Conservation (phyloP, 805 yeast species). For the Candida sanyiensis region DNA sequence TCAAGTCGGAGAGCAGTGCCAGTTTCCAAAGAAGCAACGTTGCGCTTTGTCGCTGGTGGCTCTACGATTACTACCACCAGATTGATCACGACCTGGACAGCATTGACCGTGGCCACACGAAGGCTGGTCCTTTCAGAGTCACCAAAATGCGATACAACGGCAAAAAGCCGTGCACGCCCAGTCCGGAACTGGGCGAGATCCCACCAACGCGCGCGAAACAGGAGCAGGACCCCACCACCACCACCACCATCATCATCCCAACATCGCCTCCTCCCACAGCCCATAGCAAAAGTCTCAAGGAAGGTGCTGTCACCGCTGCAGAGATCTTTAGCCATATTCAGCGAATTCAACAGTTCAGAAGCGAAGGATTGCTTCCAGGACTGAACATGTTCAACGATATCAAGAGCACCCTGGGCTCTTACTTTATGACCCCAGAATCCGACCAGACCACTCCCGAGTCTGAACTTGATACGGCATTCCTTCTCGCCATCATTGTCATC, state of each 20-base stretch:
- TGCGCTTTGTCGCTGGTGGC: conserved; percentile 37
- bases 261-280: too few relatives aligned
- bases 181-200: not conserved
- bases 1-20: not conserved
- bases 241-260: too few relatives aligned
- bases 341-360: conserved; percentile 3
- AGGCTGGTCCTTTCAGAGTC: conserved; percentile 12
- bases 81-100: conserved; percentile 61
- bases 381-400: conserved; percentile 2
- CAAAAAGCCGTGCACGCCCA: not conserved
- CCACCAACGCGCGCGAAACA: not conserved
- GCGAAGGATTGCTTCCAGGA: conserved; percentile 1
- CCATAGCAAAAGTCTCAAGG: too few relatives aligned
- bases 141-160: not conserved
- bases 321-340: conserved; percentile 7
- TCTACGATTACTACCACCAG: conserved; percentile 53
- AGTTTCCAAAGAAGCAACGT: conserved; percentile 58
- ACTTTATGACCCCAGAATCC: not conserved
- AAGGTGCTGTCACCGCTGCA: not conserved
- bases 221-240: not conserved
- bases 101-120: conserved; percentile 26
- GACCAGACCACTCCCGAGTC: not conserved
- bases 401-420: conserved; percentile 2
- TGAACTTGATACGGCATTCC: not conserved
- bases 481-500: conserved; percentile 2